Base-by-base conservation (phyloP, 176 grass and related monocot genomes). In the Saccharum officinarum region DNA sequence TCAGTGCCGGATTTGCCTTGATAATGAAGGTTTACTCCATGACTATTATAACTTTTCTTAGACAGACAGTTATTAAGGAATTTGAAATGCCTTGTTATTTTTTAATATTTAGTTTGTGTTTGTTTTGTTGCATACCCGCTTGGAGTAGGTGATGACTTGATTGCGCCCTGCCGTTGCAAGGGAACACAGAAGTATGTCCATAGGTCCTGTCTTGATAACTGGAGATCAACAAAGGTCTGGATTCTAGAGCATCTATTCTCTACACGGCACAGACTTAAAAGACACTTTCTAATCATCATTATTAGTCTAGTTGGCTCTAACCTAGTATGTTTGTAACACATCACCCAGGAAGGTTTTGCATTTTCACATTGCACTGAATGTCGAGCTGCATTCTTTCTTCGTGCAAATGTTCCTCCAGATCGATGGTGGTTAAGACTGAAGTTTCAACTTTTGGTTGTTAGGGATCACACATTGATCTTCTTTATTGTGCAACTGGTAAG, bases 321-420 rank as follows among this genome's bases (percentile, higher is more conserved):
- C 60, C 34, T 20, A 76, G 76, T 85, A 76, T 57, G 3, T 83
- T 67, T 86, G 11, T 71, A 87, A 76, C 83, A 65, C 78, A 60
- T 79, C 6, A 46, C 30, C 45, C 91, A 98, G 96, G 96, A 98
- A 95, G 96, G 96, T 80, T 98, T 94, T 98, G 96, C 96, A 66
- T 98, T 98, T 94, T 91, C 96, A 90, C 93, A 98, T 80, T 98
- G 96, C 75, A 98, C 96, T 6, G 93, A 98, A 67, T 98, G 96
- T 85, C 92, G 89, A 85, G 91, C 96, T 75, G 86, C 91, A 57
- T 98, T 98, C 78, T 61, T 94, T 59, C 81, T 98, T 68, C 90
- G 96, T 83, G 93, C 93, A 79, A 95, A 98, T 89, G 89, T 98
- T 80, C 96, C 93, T 82, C 91, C 96, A 23, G 96, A 98, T 82